A percentile compares a stretch with the other conserved stretches of the same genome.
These are phyloP conservation scores for Penicillium cinerascens DNA, from an alignment of 495 filamentous ascomycete species.

Conservation along the genomic window DNA sequence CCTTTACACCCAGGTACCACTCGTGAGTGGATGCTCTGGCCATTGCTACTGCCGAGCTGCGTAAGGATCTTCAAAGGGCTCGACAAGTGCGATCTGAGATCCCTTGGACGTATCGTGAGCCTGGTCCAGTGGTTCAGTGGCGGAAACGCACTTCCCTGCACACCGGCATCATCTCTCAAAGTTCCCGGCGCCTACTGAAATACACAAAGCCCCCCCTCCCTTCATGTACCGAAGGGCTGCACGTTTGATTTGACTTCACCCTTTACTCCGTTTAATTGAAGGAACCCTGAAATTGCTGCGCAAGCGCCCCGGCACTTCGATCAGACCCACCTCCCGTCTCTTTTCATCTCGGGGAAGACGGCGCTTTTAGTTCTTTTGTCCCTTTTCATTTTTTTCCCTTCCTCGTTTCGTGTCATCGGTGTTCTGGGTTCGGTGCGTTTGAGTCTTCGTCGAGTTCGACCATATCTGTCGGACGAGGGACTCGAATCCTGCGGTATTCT, in stretches of 20 bases:
- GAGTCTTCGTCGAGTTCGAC: not conserved
- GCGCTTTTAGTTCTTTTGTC: slow-evolving; percentile 16
- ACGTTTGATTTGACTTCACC: slow-evolving; percentile 20
- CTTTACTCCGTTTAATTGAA: slow-evolving; percentile 27
- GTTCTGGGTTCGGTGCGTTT: slow-evolving; percentile 6
- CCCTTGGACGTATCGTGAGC: not conserved
- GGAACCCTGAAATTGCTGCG: slow-evolving; percentile 27
- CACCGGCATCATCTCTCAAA: not conserved
- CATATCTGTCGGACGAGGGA: not conserved
- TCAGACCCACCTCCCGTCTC: slow-evolving; percentile 28
- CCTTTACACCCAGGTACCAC: slow-evolving; percentile 7
- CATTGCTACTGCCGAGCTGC: slow-evolving; percentile 16
- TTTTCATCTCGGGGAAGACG: slow-evolving; percentile 25
- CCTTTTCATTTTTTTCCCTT: slow-evolving; percentile 2
- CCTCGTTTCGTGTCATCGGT: slow-evolving; percentile 5
- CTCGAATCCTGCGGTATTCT: not conserved
- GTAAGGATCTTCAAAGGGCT: slow-evolving; percentile 21
- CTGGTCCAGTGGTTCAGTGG: not conserved
- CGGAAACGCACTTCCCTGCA: not conserved
- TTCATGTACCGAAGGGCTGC: not conserved
- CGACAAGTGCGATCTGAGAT: slow-evolving; percentile 13
- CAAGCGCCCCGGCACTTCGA: slow-evolving; percentile 32
- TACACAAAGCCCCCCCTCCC: not conserved
- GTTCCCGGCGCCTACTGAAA: slow-evolving; percentile 1
- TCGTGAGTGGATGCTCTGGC: slow-evolving; percentile 17